Conservation (phyloP, 805 yeast genomes). For the Ogataea pini region DNA sequence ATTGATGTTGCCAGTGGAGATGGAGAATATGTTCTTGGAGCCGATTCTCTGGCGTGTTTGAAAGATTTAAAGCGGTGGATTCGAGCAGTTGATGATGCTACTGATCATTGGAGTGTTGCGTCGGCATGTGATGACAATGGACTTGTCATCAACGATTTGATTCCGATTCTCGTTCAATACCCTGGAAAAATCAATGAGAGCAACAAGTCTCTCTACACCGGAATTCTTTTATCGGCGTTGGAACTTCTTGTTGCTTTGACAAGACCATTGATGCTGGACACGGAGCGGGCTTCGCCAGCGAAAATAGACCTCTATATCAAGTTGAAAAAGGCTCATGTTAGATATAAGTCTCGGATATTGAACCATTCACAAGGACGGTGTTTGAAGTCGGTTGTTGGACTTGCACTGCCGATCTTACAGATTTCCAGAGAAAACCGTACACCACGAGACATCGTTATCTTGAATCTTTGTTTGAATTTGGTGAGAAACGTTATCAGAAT, state of each 20-base stretch:
- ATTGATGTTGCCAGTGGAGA: conserved; percentile 60
- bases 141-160: conserved; percentile 68
- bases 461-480: conserved; percentile 71
- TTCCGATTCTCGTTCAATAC: conserved; percentile 76
- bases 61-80: conserved; percentile 90
- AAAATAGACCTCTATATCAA: conserved; percentile 60
- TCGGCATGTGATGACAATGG: conserved; percentile 82
- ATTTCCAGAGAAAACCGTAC: conserved; percentile 56
- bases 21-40: conserved; percentile 69
- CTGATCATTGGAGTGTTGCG: conserved; percentile 76
- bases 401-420: conserved; percentile 63
- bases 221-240: conserved; percentile 68
- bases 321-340: conserved; percentile 64
- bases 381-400: conserved; percentile 65
- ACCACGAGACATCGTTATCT: conserved; percentile 67
- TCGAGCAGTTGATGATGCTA: conserved; percentile 73
- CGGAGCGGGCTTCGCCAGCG: conserved; percentile 55
- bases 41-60: conserved; percentile 82
- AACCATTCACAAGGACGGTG: conserved; percentile 58
- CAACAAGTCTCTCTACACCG: conserved; percentile 47
- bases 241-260: conserved; percentile 83
- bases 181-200: conserved; percentile 33
- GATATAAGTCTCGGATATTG: conserved; percentile 70
- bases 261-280: conserved; percentile 74
- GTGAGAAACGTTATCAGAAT: conserved; percentile 78